phyloP scores from a whole-genome alignment of 2,329 filamentous ascomycete species.

The Beauveria caledonica region DNA sequence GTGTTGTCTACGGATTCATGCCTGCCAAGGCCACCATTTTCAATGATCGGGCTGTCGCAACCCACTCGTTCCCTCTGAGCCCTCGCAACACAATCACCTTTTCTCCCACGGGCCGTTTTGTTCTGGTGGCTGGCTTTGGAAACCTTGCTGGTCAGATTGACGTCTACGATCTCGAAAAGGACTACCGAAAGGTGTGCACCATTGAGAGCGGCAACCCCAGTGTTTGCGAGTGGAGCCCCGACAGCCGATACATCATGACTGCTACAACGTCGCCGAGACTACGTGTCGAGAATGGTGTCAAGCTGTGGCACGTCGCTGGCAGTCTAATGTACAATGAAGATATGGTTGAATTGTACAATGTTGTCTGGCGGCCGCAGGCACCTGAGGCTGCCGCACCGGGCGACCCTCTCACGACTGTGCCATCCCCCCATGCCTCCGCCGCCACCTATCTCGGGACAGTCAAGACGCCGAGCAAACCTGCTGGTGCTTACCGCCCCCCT shows the following conservation, averaged over 20 bases:
- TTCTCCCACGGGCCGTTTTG: constrained; percentile 87
- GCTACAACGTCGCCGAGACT: constrained; percentile 95
- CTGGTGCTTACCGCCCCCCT: constrained; percentile 92
- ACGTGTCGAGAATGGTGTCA: constrained; percentile 92
- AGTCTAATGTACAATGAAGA: constrained; percentile 92
- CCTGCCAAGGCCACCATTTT: constrained; percentile 99
- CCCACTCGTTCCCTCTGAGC: constrained; percentile 76
- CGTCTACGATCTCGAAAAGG: constrained; percentile 91
- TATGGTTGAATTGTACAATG: constrained; percentile 88
- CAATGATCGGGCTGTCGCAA: constrained; percentile 75
- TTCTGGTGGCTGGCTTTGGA: constrained; percentile 90
- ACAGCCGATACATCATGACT: constrained; percentile 91
- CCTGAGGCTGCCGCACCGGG: constrained; percentile 49
- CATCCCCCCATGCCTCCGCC: constrained; percentile 75
- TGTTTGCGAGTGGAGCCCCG: constrained; percentile 94
- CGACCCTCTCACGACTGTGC: constrained; percentile 67
- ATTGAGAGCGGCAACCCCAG: constrained; percentile 95
- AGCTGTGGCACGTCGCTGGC: constrained; percentile 88
- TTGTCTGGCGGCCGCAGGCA: constrained; percentile 74
- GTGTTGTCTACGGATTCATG: constrained; percentile 97
- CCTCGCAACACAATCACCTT: constrained; percentile 94
- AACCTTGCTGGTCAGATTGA: constrained; percentile 97
- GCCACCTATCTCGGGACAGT: constrained; percentile 72
- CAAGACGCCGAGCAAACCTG: constrained; percentile 93
- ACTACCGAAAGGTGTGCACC: constrained; percentile 84